A percentile compares a stretch with the other conserved stretches of the same genome.
phyloP scores from a whole-genome alignment of 768 basidiomycete species.

The Lentinula lateritia region DNA sequence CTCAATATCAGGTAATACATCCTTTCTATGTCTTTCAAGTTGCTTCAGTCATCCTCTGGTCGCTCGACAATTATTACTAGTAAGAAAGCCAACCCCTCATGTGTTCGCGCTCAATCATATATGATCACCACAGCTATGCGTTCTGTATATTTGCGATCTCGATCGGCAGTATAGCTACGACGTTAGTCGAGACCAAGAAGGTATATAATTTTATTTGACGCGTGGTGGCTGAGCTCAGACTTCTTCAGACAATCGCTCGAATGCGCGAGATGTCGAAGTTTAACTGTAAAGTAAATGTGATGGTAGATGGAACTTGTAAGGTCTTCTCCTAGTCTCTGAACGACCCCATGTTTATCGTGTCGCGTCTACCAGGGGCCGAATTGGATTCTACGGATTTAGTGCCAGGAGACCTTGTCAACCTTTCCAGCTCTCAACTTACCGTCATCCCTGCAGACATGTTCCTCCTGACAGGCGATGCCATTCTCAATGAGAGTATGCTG shows the following conservation, averaged over 20 bases:
- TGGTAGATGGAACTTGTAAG: conserved; percentile 71
- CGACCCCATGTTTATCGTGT: neutral
- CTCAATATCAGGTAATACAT: conserved; percentile 66
- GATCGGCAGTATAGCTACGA: conserved; percentile 74
- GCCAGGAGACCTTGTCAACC: conserved; percentile 88
- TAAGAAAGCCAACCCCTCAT: conserved; percentile 41
- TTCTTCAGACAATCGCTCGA: conserved; percentile 64
- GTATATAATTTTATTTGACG: conserved; percentile 31
- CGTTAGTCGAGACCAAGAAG: conserved; percentile 89
- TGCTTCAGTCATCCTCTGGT: conserved; percentile 91
- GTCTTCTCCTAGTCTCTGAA: conserved; percentile 1
- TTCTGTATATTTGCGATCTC: conserved; percentile 95
- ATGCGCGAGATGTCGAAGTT: conserved; percentile 98
- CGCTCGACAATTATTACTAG: conserved; percentile 92
- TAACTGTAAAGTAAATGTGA: conserved; percentile 67
- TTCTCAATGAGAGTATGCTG: conserved; percentile 98
- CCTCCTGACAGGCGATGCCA: conserved; percentile 92
- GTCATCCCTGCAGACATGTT: conserved; percentile 88
- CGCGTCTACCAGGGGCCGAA: conserved; percentile 49
- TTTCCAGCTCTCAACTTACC: conserved; percentile 69
- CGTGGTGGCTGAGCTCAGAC: neutral
- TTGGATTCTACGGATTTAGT: conserved; percentile 76
- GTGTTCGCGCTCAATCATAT: neutral
- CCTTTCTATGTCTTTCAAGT: conserved; percentile 99
- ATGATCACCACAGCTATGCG: conserved; percentile 19